Conservation (phyloP, 2,329 filamentous ascomycete genomes). For the Sclerotinia sclerotiorum region DNA sequence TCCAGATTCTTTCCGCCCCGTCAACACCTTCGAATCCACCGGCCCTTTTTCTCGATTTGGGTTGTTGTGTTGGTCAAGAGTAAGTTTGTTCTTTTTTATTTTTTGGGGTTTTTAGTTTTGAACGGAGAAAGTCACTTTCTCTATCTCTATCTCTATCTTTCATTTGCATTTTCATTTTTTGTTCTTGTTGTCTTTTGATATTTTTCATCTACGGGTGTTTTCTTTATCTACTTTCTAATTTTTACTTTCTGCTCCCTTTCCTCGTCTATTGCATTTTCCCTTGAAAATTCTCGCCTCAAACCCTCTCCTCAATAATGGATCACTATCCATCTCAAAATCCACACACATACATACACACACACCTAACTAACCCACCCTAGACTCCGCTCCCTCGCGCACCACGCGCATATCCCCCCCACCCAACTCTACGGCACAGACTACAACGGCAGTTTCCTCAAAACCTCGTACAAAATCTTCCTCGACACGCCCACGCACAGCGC, state of each 20-base stretch:
- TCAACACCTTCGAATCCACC: constrained; percentile 6
- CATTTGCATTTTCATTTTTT: too few relatives aligned
- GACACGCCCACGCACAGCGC: constrained; percentile 40
- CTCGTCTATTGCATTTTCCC: not conserved
- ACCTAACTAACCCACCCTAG: not conserved
- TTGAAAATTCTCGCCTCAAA: not conserved
- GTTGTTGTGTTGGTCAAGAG: constrained; percentile 45
- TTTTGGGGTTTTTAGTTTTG: not conserved
- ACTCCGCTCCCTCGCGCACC: constrained; percentile 41
- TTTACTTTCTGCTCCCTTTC: too few relatives aligned
- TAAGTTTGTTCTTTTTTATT: not conserved
- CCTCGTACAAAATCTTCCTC: constrained; percentile 44
- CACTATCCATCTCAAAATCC: not conserved
- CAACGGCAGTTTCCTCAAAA: constrained; percentile 39
- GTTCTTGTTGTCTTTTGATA: too few relatives aligned
- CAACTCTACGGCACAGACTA: constrained; percentile 41
- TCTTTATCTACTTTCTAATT: not conserved
- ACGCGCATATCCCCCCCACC: constrained; percentile 40
- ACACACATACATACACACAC: not conserved
- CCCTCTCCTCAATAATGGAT: not conserved
- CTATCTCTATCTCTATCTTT: too few relatives aligned
- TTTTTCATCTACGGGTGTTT: too few relatives aligned
- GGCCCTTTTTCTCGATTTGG: constrained; percentile 41
- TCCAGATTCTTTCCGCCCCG: constrained; percentile 16
- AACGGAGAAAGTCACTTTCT: too few relatives aligned